Conservation (phyloP, 805 yeast genomes). For the Lipomyces starkeyi region DNA sequence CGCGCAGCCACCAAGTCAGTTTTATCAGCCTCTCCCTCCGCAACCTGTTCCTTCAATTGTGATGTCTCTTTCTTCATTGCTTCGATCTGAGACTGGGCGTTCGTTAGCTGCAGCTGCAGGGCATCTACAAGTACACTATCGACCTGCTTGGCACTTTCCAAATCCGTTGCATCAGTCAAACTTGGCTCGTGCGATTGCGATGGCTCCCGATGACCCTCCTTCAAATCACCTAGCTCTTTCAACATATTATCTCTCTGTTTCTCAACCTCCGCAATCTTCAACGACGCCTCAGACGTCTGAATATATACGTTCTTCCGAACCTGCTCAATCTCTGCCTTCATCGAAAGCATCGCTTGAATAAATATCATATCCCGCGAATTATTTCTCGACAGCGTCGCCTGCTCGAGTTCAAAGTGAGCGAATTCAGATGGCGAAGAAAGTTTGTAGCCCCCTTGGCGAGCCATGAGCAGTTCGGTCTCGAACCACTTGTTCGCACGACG, state of each 20-base stretch:
- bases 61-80: background rate
- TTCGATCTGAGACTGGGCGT: background rate
- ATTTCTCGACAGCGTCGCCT: conserved; percentile 7
- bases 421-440: conserved; percentile 22
- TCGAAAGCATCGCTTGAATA: conserved; percentile 32
- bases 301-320: conserved; percentile 24
- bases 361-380: conserved; percentile 14
- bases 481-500: conserved; percentile 37
- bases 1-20: background rate
- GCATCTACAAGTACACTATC: background rate
- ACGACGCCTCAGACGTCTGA: conserved; percentile 30
- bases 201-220: background rate
- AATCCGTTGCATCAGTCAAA: background rate
- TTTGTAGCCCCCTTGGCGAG: conserved; percentile 38
- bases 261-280: conserved; percentile 24
- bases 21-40: conserved; percentile 4
- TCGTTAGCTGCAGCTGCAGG: background rate
- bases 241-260: conserved; percentile 26
- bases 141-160: background rate
- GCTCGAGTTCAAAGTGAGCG: conserved; percentile 24
- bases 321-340: conserved; percentile 37
- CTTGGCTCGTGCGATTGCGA: background rate
- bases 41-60: background rate
- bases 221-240: conserved; percentile 15
- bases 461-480: conserved; percentile 38